Conservation (phyloP, 179 eudicot genomes). For the Sideroxylon spinosum region DNA sequence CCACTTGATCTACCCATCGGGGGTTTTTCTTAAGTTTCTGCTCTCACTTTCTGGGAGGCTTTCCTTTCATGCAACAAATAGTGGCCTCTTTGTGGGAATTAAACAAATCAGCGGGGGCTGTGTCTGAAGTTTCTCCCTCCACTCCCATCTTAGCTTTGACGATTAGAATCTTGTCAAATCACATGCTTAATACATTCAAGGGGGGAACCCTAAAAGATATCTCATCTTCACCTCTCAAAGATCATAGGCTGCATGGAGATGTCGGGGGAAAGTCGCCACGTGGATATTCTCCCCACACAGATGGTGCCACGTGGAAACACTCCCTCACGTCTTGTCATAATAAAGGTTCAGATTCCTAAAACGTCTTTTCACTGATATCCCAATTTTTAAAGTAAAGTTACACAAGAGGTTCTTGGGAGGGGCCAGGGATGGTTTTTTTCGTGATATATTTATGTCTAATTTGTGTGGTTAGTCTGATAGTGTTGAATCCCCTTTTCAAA, state of each 20-base stretch:
- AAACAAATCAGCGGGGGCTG: no score
- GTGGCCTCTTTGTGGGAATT: no score
- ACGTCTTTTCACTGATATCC: background rate
- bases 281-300: background rate
- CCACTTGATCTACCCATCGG: no score
- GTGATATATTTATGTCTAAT: background rate
- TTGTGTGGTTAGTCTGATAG: slow-evolving; percentile 13
- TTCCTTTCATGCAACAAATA: no score
- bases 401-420: background rate
- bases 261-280: background rate
- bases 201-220: slow-evolving; percentile 29
- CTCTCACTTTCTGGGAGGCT: no score
- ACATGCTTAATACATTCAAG: slow-evolving; percentile 20
- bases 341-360: slow-evolving; percentile 19
- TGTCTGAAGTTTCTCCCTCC: slow-evolving; percentile 8
- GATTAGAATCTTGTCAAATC: slow-evolving; percentile 44
- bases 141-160: slow-evolving; percentile 17
- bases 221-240: slow-evolving; percentile 4
- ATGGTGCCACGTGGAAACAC: no score
- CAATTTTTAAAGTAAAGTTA: slow-evolving; percentile 2
- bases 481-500: slow-evolving; percentile 13
- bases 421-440: background rate
- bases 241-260: slow-evolving; percentile 14
- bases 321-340: background rate
- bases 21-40: no score